A percentile compares a stretch with the other conserved stretches of the same genome.
Conservation (phyloP, 495 filamentous ascomycete species). For the Tuber umbilicatum region DNA sequence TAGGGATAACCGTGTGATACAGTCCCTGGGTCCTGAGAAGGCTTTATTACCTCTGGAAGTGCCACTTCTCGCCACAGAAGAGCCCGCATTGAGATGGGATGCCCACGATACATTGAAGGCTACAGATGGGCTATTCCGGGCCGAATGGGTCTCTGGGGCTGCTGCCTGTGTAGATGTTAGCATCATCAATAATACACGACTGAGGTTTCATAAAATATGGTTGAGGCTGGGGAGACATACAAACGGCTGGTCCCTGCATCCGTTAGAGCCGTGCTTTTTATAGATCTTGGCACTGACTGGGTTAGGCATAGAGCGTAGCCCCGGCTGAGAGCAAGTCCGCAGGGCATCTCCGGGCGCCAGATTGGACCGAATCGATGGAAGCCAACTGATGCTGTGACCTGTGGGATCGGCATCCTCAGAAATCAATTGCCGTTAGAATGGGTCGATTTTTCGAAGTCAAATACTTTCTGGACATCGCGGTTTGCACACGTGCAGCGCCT, state of each 20-base stretch:
- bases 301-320: conserved; percentile 45
- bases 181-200: conserved; percentile 48
- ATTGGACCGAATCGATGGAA: conserved; percentile 49
- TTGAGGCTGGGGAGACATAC: conserved; percentile 44
- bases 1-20: conserved; percentile 40
- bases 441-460: conserved; percentile 45
- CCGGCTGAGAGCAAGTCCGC: conserved; percentile 47
- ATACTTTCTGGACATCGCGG: conserved; percentile 50
- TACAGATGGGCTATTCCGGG: conserved; percentile 53
- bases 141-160: conserved; percentile 55
- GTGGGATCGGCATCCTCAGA: too few species aligned
- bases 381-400: too few species aligned
- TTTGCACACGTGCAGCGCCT: conserved; percentile 46
- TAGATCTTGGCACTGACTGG: conserved; percentile 35
- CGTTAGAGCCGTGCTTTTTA: conserved; percentile 30
- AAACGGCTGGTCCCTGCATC: conserved; percentile 45
- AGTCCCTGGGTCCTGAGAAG: conserved; percentile 47
- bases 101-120: conserved; percentile 45
- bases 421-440: conserved; percentile 45
- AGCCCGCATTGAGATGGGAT: conserved; percentile 44
- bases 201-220: conserved; percentile 48
- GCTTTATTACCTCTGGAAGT: conserved; percentile 50
- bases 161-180: conserved; percentile 52
- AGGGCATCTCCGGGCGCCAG: conserved; percentile 50
- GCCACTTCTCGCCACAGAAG: conserved; percentile 50